Evolutionary conservation across 1,139 yeast species (phyloP), one percentile per base, ranked within the genome.

Genomic region (Protomyces inundatus): DNA sequence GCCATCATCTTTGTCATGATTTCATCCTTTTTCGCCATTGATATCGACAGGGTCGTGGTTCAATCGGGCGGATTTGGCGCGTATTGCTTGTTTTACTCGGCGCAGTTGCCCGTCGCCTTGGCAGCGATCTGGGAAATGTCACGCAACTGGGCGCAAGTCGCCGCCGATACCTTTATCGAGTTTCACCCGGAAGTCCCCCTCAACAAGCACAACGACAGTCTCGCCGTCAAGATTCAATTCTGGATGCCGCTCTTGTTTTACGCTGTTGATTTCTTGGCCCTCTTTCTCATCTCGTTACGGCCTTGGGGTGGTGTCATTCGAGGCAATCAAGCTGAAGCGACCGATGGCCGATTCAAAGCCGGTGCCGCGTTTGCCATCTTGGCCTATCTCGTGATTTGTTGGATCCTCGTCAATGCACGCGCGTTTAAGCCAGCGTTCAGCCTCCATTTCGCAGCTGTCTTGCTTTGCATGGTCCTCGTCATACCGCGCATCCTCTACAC

Each of bases 341-440:
- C 61, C n/a, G 63, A 64, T 37, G 54, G 57, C 16, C 56, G 59
- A 9, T 64, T 64, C 61, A 50, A 55, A 45, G 55, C 64, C 30
- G 54, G 66, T 32, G 64, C 59, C 4, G 23, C 42, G 14, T 54
- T 60, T 36, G 46, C 58, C 23, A 40, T 60, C 23, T 37, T 54
- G 7, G 64, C 59, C 30, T 54, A 46, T 48, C 37, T 54, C n/a
- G 59, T 54, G 59, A 60, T 53, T 36, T 5, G 36, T 32, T 36
- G 50, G 58, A 36, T 54, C 50, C 36, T 54, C 34, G 46, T 46
- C n/a, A 60, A 45, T 12, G 59, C 58, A 12, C 37, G 54, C 35
- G 51, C 64, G 3, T 60, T 16, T 50, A 45, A 45, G n/a, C 64
- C 64, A 16, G 52, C 45, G 7, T 12, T 39, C 23, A 40, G 52